phyloP scores from a whole-genome alignment of 2,329 filamentous ascomycete species.

The Sodiomyces alkalinus region DNA sequence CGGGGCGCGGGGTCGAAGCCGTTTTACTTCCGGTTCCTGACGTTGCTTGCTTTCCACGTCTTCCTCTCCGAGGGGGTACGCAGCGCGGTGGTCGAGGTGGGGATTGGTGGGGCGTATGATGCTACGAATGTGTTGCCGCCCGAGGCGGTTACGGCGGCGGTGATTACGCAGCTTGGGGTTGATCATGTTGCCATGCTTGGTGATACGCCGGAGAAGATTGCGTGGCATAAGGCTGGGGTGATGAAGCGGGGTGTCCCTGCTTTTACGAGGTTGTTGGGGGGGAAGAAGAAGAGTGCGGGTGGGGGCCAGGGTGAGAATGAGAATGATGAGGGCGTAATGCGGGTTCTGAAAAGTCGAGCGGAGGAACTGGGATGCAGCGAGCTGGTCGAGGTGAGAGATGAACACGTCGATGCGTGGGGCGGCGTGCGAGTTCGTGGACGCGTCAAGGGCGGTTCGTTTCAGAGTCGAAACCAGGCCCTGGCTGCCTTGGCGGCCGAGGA shows the following conservation, averaged over 20 bases:
- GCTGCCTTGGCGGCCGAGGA: slow-evolving; percentile 28
- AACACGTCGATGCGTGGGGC: slow-evolving; percentile 1
- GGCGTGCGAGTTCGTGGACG: slow-evolving; percentile 19
- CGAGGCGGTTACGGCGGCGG: slow-evolving; percentile 50
- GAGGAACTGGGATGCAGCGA: slow-evolving; percentile 28
- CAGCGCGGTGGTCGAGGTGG: slow-evolving; percentile 77
- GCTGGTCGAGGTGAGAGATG: slow-evolving; percentile 7
- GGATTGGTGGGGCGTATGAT: slow-evolving; percentile 88
- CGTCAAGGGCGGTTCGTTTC: slow-evolving; percentile 36
- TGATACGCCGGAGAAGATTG: slow-evolving; percentile 60
- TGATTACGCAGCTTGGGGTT: slow-evolving; percentile 68
- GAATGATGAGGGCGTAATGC: slow-evolving; percentile 19
- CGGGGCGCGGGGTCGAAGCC: slow-evolving; percentile 54
- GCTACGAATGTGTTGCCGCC: slow-evolving; percentile 68
- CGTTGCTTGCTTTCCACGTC: slow-evolving; percentile 72
- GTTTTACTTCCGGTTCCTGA: slow-evolving; percentile 85
- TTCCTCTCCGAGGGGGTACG: slow-evolving; percentile 65
- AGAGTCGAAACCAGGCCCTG: slow-evolving; percentile 41
- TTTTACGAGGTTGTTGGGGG: slow-evolving; percentile 18
- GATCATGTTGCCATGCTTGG: slow-evolving; percentile 77
- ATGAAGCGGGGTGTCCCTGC: slow-evolving; percentile 47
- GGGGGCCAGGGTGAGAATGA: no score
- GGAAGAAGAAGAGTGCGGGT: no score
- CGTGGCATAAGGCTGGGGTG: slow-evolving; percentile 87
- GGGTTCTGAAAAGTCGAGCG: slow-evolving; percentile 45